These are phyloP conservation scores for Gleditsia sinensis DNA, from an alignment of 306 rosid genomes.

Conservation along the genomic window DNA sequence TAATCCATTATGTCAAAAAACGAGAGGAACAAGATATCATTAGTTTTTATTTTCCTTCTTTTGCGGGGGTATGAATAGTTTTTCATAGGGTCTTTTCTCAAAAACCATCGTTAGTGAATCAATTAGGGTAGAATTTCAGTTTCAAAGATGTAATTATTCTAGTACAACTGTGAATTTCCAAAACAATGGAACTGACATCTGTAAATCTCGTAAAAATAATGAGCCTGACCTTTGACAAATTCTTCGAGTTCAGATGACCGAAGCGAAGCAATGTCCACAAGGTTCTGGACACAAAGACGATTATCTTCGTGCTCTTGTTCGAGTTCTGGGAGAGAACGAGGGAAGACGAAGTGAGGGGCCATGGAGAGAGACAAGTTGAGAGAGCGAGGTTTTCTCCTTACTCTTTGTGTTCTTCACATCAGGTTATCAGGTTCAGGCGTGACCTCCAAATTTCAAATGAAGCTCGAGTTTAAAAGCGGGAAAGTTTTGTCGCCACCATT, in stretches of 20 bases:
- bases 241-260: slow-evolving; percentile 76
- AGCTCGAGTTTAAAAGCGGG: slow-evolving; percentile 34
- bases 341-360: slow-evolving; percentile 84
- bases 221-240: slow-evolving; percentile 77
- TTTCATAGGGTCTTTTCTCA: background rate
- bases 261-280: slow-evolving; percentile 50
- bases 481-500: background rate
- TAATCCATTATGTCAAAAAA: background rate
- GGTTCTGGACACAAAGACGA: slow-evolving; percentile 58
- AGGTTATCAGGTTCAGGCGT: background rate
- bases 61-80: too few species aligned
- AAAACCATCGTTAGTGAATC: background rate
- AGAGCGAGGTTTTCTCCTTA: slow-evolving; percentile 27
- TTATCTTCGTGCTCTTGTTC: slow-evolving; percentile 66
- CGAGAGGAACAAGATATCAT: background rate
- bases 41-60: background rate
- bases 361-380: slow-evolving; percentile 35
- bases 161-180: background rate
- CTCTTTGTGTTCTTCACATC: background rate
- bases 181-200: background rate
- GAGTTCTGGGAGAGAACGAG: slow-evolving; percentile 60
- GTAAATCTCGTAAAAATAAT: background rate
- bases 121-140: background rate
- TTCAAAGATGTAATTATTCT: background rate
- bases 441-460: slow-evolving; percentile 30